Conservation (phyloP, 2,329 filamentous ascomycete genomes). For the Penicillium glabrum region DNA sequence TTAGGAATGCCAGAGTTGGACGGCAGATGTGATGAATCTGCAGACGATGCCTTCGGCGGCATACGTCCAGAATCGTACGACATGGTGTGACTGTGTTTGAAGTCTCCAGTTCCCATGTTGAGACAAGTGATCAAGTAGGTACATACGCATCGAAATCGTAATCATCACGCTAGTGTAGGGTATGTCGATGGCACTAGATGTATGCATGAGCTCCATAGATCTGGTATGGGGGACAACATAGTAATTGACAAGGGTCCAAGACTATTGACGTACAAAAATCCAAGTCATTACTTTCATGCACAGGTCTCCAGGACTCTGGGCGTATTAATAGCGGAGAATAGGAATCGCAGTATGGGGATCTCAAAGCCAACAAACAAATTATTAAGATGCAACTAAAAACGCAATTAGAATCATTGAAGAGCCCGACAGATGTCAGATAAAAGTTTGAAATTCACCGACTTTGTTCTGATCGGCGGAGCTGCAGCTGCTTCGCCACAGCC, state of each 20-base stretch:
- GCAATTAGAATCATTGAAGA: constrained; percentile 9
- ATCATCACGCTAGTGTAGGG: constrained; percentile 30
- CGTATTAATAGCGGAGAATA: constrained; percentile 6
- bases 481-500: constrained; percentile 42
- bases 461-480: constrained; percentile 24
- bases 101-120: constrained; percentile 28
- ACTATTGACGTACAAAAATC: constrained; percentile 6
- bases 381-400: constrained; percentile 5
- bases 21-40: constrained; percentile 25
- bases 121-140: constrained; percentile 27
- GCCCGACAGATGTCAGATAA: not conserved
- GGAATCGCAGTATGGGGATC: constrained; percentile 4
- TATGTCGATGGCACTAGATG: constrained; percentile 2
- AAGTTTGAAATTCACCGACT: constrained; percentile 20
- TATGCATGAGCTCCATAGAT: not conserved
- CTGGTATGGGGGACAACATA: not conserved
- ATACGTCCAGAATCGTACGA: constrained; percentile 35
- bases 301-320: constrained; percentile 8
- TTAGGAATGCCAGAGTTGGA: constrained; percentile 17
- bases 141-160: constrained; percentile 24
- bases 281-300: constrained; percentile 11
- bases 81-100: constrained; percentile 34
- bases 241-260: not conserved
- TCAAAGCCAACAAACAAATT: constrained; percentile 11
- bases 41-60: constrained; percentile 27